phyloP scores from a whole-genome alignment of 345 rosid species.

The Camelina neglecta region DNA sequence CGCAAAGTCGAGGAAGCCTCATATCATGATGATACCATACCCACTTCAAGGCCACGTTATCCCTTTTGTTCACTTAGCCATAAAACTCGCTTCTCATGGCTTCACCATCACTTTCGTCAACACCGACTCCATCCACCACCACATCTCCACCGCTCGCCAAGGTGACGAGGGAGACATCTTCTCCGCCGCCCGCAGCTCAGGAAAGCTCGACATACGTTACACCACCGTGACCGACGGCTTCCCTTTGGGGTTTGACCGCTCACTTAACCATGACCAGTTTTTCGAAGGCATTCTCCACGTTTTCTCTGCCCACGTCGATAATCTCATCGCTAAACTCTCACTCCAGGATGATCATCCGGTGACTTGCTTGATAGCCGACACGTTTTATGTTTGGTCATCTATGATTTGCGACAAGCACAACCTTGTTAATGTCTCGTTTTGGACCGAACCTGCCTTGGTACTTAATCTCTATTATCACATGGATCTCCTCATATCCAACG shows the following conservation, averaged over 20 bases:
- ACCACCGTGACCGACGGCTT: slow-evolving; percentile 60
- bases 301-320: slow-evolving; percentile 61
- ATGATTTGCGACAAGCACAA: slow-evolving; percentile 51
- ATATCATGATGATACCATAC: slow-evolving; percentile 56
- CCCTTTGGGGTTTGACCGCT: slow-evolving; percentile 61
- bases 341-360: slow-evolving; percentile 45
- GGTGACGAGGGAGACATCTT: slow-evolving; percentile 46
- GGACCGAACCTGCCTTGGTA: slow-evolving; percentile 75
- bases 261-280: slow-evolving; percentile 66
- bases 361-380: slow-evolving; percentile 62
- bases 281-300: slow-evolving; percentile 59
- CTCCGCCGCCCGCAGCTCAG: slow-evolving; percentile 39
- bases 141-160: slow-evolving; percentile 45
- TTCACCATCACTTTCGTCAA: slow-evolving; percentile 72
- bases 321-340: slow-evolving; percentile 43
- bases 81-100: slow-evolving; percentile 71
- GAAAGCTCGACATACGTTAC: slow-evolving; percentile 59
- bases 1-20: slow-evolving; percentile 43
- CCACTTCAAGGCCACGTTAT: slow-evolving; percentile 77
- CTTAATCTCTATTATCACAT: slow-evolving; percentile 59
- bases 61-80: slow-evolving; percentile 62
- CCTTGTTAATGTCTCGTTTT: slow-evolving; percentile 63
- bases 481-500: slow-evolving; percentile 57
- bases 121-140: slow-evolving; percentile 65
- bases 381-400: slow-evolving; percentile 68